phyloP scores from a whole-genome alignment of 768 basidiomycete species.

The Exidia glandulosa region DNA sequence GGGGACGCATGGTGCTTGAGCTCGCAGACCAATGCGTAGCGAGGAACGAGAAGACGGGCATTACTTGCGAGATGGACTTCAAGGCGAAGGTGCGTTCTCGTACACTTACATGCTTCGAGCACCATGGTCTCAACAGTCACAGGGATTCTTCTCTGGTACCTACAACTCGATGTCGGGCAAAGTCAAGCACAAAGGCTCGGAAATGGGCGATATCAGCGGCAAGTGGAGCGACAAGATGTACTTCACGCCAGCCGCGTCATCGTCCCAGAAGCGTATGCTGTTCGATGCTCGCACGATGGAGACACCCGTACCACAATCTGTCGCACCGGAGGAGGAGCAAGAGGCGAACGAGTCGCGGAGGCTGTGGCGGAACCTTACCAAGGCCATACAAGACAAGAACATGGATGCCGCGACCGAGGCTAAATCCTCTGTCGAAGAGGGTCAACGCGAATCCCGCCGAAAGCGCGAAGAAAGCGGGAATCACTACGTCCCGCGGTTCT shows the following conservation, averaged over 20 bases:
- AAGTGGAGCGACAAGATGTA: slow-evolving; percentile 90
- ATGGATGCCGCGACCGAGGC: slow-evolving; percentile 91
- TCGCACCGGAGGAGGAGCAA: slow-evolving; percentile 79
- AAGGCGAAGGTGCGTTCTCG: slow-evolving; percentile 73
- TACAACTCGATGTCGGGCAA: slow-evolving; percentile 86
- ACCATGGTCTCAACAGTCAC: not conserved
- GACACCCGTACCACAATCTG: slow-evolving; percentile 70
- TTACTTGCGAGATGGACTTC: slow-evolving; percentile 83
- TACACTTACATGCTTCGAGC: not conserved
- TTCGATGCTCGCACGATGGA: slow-evolving; percentile 72
- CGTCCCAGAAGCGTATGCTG: slow-evolving; percentile 57
- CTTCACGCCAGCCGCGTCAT: slow-evolving; percentile 43
- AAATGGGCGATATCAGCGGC: slow-evolving; percentile 79
- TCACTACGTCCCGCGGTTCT: slow-evolving; percentile 67
- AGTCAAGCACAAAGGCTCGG: slow-evolving; percentile 49
- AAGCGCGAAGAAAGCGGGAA: slow-evolving; percentile 64
- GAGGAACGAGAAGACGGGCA: slow-evolving; percentile 65
- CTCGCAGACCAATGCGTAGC: slow-evolving; percentile 83
- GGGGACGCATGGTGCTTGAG: slow-evolving; percentile 93
- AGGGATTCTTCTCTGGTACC: slow-evolving; percentile 96
- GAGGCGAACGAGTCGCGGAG: slow-evolving; percentile 83
- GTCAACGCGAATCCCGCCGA: slow-evolving; percentile 72
- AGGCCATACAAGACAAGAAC: slow-evolving; percentile 75
- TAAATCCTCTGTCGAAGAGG: slow-evolving; percentile 84
- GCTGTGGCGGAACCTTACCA: slow-evolving; percentile 79